Percentiles rank a stretch among this genome's conserved stretches.
Conservation (phyloP, 805 yeast genomes). For the Metschnikowia orientalis region DNA sequence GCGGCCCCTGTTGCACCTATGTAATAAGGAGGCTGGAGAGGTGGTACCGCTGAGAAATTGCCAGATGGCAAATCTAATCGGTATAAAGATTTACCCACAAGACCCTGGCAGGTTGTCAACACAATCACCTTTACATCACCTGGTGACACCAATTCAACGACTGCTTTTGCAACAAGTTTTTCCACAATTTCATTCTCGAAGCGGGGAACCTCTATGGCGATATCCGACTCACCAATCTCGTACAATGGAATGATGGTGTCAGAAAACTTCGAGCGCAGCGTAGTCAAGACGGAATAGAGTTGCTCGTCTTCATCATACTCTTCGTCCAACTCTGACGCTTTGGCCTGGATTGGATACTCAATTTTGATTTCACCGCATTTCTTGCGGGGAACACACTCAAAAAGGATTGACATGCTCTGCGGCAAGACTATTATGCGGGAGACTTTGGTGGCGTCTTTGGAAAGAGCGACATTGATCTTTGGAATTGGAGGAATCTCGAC, state of each 20-base stretch:
- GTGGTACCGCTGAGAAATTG: constrained; percentile 17
- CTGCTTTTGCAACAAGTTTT: constrained; percentile 24
- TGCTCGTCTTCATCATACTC: constrained; percentile 51
- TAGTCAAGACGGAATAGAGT: constrained; percentile 35
- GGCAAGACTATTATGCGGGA: constrained; percentile 19
- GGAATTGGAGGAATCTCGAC: constrained; percentile 19
- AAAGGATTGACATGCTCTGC: constrained; percentile 14
- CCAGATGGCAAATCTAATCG: constrained; percentile 18
- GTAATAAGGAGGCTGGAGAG: constrained; percentile 56
- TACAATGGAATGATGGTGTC: constrained; percentile 11
- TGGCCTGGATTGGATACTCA: constrained; percentile 13
- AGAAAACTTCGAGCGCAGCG: not conserved
- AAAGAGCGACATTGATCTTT: constrained; percentile 1
- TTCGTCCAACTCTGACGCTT: constrained; percentile 19
- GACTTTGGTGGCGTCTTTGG: not conserved
- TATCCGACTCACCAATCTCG: constrained; percentile 5
- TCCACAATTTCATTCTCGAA: constrained; percentile 34
- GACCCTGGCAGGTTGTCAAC: constrained; percentile 35
- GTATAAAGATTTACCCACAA: constrained; percentile 27
- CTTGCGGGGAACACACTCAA: constrained; percentile 15
- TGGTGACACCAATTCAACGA: constrained; percentile 16
- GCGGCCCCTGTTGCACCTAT: constrained; percentile 57
- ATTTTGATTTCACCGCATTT: constrained; percentile 16
- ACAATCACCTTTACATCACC: constrained; percentile 23
- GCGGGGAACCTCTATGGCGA: constrained; percentile 30